Conservation (phyloP, 164 flowering plant genomes). For the Nelumbo lutea region DNA sequence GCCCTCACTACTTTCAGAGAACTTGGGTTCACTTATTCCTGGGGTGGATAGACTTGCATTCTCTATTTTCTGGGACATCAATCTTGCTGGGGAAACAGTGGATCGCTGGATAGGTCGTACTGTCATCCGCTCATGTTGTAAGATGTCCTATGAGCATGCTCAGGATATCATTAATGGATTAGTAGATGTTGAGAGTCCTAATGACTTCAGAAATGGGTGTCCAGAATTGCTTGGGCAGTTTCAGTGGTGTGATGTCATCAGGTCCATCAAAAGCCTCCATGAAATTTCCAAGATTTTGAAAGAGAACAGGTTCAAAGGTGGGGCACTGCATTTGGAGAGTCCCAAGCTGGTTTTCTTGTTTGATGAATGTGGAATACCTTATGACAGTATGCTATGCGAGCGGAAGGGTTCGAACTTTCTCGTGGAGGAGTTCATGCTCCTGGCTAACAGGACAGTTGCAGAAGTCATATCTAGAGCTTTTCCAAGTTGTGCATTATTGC, state of each 20-base stretch:
- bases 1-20: slow-evolving; percentile 77
- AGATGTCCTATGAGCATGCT: slow-evolving; percentile 82
- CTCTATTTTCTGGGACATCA: slow-evolving; percentile 77
- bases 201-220: slow-evolving; percentile 13
- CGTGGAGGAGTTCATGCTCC: slow-evolving; percentile 94
- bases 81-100: slow-evolving; percentile 42
- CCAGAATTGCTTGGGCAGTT: slow-evolving; percentile 59
- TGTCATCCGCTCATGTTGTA: slow-evolving; percentile 80
- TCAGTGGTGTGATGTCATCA: slow-evolving; percentile 58
- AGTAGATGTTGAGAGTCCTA: slow-evolving; percentile 20
- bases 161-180: slow-evolving; percentile 70
- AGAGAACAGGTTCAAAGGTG: slow-evolving; percentile 54
- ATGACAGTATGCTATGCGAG: slow-evolving; percentile 45
- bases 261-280: slow-evolving; percentile 52
- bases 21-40: slow-evolving; percentile 75
- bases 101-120: slow-evolving; percentile 93
- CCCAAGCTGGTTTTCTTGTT: slow-evolving; percentile 52
- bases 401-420: slow-evolving; percentile 57
- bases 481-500: slow-evolving; percentile 73
- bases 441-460: slow-evolving; percentile 86
- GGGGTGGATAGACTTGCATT: slow-evolving; percentile 85
- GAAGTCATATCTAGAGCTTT: slow-evolving; percentile 76
- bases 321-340: slow-evolving; percentile 73
- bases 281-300: slow-evolving; percentile 56
- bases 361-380: slow-evolving; percentile 74